Evolutionary conservation across 1,139 yeast species (phyloP).

Genomic region (Pichia sp.): DNA sequence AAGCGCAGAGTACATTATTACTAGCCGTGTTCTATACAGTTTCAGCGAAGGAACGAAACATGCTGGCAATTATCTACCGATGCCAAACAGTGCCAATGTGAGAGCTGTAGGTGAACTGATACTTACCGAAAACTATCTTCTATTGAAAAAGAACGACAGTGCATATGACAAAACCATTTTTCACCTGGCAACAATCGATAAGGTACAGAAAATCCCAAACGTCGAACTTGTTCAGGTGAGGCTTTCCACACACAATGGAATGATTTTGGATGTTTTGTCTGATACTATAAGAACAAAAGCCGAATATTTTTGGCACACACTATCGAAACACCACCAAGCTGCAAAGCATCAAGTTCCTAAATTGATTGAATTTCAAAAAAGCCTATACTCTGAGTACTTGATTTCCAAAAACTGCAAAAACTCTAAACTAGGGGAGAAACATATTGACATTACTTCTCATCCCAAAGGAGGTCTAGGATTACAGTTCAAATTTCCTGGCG

Average conservation of each 20-base stretch:
- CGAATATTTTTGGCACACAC: conserved; percentile 55
- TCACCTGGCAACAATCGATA: conserved; percentile 73
- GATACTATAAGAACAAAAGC: conserved; percentile 76
- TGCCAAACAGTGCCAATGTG: conserved; percentile 25
- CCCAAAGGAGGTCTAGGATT: conserved; percentile 88
- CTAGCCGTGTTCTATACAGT: conserved; percentile 15
- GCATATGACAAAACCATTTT: conserved; percentile 58
- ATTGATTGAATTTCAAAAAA: conserved; percentile 60
- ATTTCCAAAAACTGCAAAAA: conserved; percentile 54
- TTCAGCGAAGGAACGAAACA: conserved; percentile 13
- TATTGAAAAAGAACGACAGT: conserved; percentile 70
- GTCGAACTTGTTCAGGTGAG: conserved; percentile 76
- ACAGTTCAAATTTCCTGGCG: conserved; percentile 83
- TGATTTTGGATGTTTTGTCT: conserved; percentile 62
- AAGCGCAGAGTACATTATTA: conserved; percentile 35
- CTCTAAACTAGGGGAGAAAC: conserved; percentile 17
- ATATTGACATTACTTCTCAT: conserved; percentile 40
- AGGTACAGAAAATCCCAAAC: conserved; percentile 80
- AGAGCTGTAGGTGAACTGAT: conserved; percentile 56
- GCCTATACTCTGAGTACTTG: conserved; percentile 84
- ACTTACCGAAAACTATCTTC: conserved; percentile 69
- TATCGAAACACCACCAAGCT: conserved; percentile 8
- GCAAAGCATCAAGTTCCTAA: conserved; percentile 42
- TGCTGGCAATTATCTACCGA: conserved; percentile 17
- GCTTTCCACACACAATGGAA: conserved; percentile 64